Evolutionary conservation across 306 rosid genomes (phyloP).

Genomic region (Purshia tridentata): DNA sequence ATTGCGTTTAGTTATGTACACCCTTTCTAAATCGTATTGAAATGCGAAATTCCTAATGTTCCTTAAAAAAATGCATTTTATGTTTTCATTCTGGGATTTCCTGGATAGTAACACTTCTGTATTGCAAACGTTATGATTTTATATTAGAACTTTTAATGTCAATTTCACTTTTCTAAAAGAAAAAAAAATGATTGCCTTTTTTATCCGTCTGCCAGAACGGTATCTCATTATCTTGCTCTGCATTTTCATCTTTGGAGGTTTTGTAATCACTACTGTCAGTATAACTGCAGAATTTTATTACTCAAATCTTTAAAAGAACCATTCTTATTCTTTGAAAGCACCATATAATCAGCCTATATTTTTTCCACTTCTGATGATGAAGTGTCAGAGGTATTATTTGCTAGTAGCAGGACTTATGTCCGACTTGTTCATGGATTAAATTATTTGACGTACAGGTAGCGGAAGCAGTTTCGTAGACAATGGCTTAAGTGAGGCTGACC

Average conservation of each 20-base stretch:
- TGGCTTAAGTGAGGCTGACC: slow-evolving; percentile 79
- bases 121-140: neutral
- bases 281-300: neutral
- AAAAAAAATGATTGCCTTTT: neutral
- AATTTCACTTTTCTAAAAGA: neutral
- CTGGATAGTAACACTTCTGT: neutral
- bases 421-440: slow-evolving; percentile 15
- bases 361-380: neutral
- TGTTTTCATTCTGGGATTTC: neutral
- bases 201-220: neutral
- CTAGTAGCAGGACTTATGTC: slow-evolving; percentile 14
- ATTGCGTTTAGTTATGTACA: neutral
- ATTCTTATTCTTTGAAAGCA: neutral
- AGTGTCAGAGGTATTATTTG: neutral
- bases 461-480: slow-evolving; percentile 59
- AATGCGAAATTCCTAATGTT: neutral
- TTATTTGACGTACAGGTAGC: slow-evolving; percentile 35
- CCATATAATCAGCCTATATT: neutral
- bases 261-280: neutral
- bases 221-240: neutral
- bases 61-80: neutral
- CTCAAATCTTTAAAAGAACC: neutral
- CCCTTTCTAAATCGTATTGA: neutral
- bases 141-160: neutral
- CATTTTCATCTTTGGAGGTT: neutral